These are phyloP conservation scores for Coemansia sp. DNA, from an alignment of 192 early-diverging fungal genomes.

Conservation along the genomic window DNA sequence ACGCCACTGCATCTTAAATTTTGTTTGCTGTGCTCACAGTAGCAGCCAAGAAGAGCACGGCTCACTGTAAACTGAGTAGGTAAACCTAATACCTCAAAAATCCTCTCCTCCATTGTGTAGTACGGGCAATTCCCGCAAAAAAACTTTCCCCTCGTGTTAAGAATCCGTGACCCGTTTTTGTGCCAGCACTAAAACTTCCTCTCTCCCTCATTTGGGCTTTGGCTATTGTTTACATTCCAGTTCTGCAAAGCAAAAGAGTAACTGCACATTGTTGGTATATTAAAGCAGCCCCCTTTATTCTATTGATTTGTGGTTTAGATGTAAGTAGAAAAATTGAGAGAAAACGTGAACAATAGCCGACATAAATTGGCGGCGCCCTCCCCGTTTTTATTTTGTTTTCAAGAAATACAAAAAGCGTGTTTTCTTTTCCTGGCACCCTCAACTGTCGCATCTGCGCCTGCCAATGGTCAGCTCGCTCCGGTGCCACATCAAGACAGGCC, in stretches of 20 bases:
- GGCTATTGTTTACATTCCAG: slow-evolving; percentile 4
- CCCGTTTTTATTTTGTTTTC: background rate
- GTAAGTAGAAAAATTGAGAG: background rate
- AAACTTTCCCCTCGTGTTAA: background rate
- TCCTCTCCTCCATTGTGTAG: background rate
- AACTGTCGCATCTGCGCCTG: background rate
- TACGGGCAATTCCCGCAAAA: background rate
- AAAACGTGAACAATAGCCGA: slow-evolving; percentile 9
- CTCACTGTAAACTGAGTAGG: slow-evolving; percentile 5
- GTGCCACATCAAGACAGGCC: slow-evolving; percentile 8
- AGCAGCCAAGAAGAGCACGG: background rate
- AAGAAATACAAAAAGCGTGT: background rate
- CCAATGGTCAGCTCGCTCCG: background rate
- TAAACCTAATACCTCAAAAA: background rate
- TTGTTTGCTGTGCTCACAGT: background rate
- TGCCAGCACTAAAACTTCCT: background rate
- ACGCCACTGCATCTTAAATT: background rate
- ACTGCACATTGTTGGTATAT: slow-evolving; percentile 8
- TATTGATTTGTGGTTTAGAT: too few relatives aligned
- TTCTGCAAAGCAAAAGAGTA: background rate
- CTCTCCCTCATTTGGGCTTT: slow-evolving; percentile 6
- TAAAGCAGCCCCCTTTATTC: slow-evolving; percentile 1
- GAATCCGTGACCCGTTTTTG: background rate
- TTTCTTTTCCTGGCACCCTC: background rate
- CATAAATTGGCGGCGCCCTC: slow-evolving; percentile 13